These are phyloP conservation scores for Halophytophthora polymorphica DNA, from an alignment of 352 stramenopile species.

Conservation along the genomic window DNA sequence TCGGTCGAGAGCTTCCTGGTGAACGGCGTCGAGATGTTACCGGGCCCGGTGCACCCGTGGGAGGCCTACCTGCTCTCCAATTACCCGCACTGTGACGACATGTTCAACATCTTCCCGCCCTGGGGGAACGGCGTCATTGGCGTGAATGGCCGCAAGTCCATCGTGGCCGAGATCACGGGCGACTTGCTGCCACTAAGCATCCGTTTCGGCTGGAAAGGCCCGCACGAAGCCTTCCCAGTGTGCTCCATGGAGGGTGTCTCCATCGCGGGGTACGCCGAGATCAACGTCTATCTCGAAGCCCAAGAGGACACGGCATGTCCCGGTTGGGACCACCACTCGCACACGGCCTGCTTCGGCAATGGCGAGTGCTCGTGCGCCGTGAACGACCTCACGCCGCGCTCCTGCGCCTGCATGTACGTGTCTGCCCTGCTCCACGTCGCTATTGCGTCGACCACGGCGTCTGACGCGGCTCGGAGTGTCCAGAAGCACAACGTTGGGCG, in stretches of 20 bases:
- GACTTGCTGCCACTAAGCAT: conserved; percentile 45
- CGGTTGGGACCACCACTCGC: conserved; percentile 58
- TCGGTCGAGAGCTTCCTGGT: conserved; percentile 58
- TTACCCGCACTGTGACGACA: conserved; percentile 84
- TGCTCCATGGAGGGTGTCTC: conserved; percentile 82
- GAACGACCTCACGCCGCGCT: conserved; percentile 57
- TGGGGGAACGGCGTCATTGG: conserved; percentile 75
- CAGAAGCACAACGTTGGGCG: no score
- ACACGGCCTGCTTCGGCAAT: conserved; percentile 53
- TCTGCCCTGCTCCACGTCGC: not conserved
- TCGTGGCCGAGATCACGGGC: conserved; percentile 49
- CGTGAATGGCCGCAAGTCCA: conserved; percentile 53
- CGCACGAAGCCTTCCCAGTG: conserved; percentile 46
- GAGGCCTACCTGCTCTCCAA: conserved; percentile 61
- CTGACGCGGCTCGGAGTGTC: not conserved
- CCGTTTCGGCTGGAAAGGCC: conserved; percentile 56
- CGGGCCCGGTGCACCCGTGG: conserved; percentile 48
- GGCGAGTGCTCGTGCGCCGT: conserved; percentile 66
- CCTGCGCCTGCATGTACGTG: conserved; percentile 73
- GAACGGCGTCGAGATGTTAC: conserved; percentile 62
- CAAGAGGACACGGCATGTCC: conserved; percentile 76
- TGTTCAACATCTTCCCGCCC: conserved; percentile 81
- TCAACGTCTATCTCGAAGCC: conserved; percentile 80
- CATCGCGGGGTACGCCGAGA: conserved; percentile 66
- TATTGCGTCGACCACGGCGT: not conserved